Evolutionary conservation across 805 yeast genomes (phyloP).

Genomic region (Vanderwaltozyma verrucispora): DNA sequence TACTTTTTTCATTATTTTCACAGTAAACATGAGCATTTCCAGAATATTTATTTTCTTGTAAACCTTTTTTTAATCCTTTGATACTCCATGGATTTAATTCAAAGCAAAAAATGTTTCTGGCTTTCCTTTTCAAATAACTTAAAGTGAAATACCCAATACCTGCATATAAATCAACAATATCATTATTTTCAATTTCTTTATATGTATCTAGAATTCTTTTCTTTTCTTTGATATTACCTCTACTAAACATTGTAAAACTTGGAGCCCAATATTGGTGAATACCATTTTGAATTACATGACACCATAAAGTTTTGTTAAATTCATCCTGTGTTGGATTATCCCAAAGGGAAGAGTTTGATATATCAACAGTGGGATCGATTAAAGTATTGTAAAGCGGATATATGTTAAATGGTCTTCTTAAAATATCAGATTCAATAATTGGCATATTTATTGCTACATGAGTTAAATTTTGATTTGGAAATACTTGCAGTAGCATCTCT

Average conservation of each 20-base stretch:
- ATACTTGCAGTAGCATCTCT: constrained; percentile 13
- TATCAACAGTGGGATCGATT: constrained; percentile 38
- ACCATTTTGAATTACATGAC: constrained; percentile 58
- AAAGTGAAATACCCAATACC: constrained; percentile 83
- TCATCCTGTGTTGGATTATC: constrained; percentile 34
- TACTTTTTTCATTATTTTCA: constrained; percentile 40
- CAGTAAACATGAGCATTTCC: constrained; percentile 5
- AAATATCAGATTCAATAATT: constrained; percentile 41
- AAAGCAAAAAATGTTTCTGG: constrained; percentile 56
- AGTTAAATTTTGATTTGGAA: constrained; percentile 27
- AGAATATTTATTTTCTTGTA: constrained; percentile 33
- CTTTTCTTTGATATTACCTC: constrained; percentile 82
- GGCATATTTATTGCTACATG: constrained; percentile 70
- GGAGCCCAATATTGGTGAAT: constrained; percentile 81
- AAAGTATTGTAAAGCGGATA: constrained; percentile 52
- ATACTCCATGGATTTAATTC: constrained; percentile 81
- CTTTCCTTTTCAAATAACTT: constrained; percentile 48
- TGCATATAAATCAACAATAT: constrained; percentile 61
- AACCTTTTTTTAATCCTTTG: constrained; percentile 55
- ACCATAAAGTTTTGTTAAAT: constrained; percentile 57
- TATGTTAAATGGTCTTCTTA: constrained; percentile 58
- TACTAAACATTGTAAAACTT: constrained; percentile 70
- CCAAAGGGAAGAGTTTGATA: constrained; percentile 9
- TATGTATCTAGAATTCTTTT: constrained; percentile 44
- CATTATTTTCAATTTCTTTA: constrained; percentile 29